These are phyloP conservation scores for Castanea crenata DNA, from an alignment of 306 rosid species.

Conservation along the genomic window DNA sequence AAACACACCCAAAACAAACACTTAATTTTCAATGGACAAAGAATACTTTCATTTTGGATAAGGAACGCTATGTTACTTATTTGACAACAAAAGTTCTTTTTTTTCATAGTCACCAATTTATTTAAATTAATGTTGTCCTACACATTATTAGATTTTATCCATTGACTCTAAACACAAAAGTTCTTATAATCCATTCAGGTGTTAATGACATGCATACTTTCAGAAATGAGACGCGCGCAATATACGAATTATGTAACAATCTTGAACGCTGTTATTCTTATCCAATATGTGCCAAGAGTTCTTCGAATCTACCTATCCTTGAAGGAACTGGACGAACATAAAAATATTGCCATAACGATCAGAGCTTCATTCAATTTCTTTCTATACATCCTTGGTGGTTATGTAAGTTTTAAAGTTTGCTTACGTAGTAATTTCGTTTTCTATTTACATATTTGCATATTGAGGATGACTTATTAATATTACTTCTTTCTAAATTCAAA, in stretches of 20 bases:
- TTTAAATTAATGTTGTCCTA: too few species aligned
- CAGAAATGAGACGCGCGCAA: slow-evolving; percentile 58
- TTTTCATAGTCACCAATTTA: too few species aligned
- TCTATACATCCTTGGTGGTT: slow-evolving; percentile 88
- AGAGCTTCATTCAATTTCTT: slow-evolving; percentile 92
- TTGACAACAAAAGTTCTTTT: too few species aligned
- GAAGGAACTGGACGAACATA: slow-evolving; percentile 43
- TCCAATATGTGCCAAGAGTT: slow-evolving; percentile 77
- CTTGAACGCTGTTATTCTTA: slow-evolving; percentile 64
- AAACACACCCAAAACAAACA: too few species aligned
- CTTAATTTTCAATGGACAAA: too few species aligned
- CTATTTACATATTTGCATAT: too few species aligned
- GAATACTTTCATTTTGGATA: too few species aligned
- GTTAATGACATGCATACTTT: slow-evolving; percentile 61
- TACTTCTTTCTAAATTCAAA: background rate
- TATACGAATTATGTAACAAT: background rate
- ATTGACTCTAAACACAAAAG: too few species aligned
- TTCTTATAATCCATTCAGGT: slow-evolving; percentile 30
- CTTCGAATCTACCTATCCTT: slow-evolving; percentile 11
- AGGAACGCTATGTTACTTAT: too few species aligned
- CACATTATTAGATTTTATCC: too few species aligned
- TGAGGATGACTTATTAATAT: too few species aligned
- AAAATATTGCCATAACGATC: slow-evolving; percentile 80
- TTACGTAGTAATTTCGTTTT: background rate
- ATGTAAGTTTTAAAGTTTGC: slow-evolving; percentile 50